A percentile compares a stretch with the other conserved stretches of the same genome.
Evolutionary conservation across 1,139 yeast genomes (phyloP).

Genomic region (Debaryomyces subglobosus): DNA sequence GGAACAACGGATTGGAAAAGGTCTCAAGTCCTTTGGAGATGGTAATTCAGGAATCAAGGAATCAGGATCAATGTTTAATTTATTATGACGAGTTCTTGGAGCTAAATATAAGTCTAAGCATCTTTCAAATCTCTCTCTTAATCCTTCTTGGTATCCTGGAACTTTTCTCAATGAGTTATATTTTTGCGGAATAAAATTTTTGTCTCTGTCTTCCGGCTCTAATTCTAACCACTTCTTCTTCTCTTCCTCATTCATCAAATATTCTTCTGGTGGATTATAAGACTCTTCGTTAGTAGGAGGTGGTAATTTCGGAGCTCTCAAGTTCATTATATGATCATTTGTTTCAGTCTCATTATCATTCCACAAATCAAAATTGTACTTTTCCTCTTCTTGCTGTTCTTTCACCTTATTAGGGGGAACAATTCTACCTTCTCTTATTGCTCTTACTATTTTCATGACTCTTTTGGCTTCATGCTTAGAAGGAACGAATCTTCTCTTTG

Average conservation of each 20-base stretch:
- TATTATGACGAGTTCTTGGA: conserved; percentile 92
- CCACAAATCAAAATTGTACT: conserved; percentile 79
- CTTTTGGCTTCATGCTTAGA: conserved; percentile 96
- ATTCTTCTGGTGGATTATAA: conserved; percentile 97
- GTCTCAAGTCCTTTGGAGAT: conserved; percentile 93
- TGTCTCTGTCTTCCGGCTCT: conserved; percentile 79
- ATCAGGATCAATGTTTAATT: conserved; percentile 93
- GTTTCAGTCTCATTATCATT: conserved; percentile 61
- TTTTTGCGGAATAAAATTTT: conserved; percentile 81
- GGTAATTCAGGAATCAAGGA: conserved; percentile 95
- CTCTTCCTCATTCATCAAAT: conserved; percentile 80
- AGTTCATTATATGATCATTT: conserved; percentile 77
- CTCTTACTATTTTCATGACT: conserved; percentile 93
- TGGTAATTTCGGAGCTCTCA: conserved; percentile 92
- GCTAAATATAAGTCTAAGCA: conserved; percentile 92
- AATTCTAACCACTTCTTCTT: conserved; percentile 67
- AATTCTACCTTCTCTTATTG: conserved; percentile 94
- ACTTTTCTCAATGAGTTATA: conserved; percentile 83
- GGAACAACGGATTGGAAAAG: conserved; percentile 95
- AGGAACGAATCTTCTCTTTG: conserved; percentile 94
- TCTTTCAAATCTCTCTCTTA: conserved; percentile 92
- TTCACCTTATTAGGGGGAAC: conserved; percentile 67
- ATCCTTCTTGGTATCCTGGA: conserved; percentile 85
- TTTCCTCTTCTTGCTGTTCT: conserved; percentile 55
- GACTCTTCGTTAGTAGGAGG: conserved; percentile 98